phyloP scores from a whole-genome alignment of 495 filamentous ascomycete species.

The Lindgomyces ingoldianus region DNA sequence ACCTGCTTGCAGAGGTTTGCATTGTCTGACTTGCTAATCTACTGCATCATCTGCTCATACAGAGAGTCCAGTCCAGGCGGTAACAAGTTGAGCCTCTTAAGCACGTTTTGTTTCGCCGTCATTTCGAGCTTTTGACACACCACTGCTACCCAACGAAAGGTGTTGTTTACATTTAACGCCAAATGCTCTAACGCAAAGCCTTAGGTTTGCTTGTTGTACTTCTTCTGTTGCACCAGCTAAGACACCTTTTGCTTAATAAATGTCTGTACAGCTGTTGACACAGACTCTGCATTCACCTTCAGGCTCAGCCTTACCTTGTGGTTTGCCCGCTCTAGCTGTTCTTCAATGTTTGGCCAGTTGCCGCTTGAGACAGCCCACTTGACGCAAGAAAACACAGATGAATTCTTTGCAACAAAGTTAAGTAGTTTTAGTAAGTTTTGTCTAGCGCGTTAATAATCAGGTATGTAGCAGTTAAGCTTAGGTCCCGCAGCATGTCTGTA shows the following conservation, averaged over 20 bases:
- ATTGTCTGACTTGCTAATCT: background rate
- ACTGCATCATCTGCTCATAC: slow-evolving; percentile 13
- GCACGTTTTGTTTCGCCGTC: background rate
- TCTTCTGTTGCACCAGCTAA: background rate
- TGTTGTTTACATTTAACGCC: background rate
- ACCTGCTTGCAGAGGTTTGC: slow-evolving; percentile 9
- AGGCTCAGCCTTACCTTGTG: background rate
- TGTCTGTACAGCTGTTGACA: background rate
- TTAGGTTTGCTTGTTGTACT: background rate
- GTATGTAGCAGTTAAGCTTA: background rate
- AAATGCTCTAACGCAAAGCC: background rate
- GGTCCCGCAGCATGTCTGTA: slow-evolving; percentile 43
- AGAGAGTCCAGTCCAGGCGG: slow-evolving; percentile 1
- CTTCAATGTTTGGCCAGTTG: slow-evolving; percentile 44
- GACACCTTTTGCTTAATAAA: background rate
- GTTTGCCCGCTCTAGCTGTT: slow-evolving; percentile 38
- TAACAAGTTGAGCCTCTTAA: background rate
- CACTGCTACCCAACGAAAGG: background rate
- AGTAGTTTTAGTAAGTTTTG: slow-evolving; percentile 10
- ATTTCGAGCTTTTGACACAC: background rate
- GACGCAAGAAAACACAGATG: slow-evolving; percentile 29
- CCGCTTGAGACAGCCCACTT: slow-evolving; percentile 48
- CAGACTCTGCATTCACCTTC: background rate
- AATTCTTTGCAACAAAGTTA: slow-evolving; percentile 1
- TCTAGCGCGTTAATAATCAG: background rate